A percentile compares a stretch with the other conserved stretches of the same genome.
Conservation (phyloP, 1,284 basidiomycete species). For the Ustilago vetiveriae region DNA sequence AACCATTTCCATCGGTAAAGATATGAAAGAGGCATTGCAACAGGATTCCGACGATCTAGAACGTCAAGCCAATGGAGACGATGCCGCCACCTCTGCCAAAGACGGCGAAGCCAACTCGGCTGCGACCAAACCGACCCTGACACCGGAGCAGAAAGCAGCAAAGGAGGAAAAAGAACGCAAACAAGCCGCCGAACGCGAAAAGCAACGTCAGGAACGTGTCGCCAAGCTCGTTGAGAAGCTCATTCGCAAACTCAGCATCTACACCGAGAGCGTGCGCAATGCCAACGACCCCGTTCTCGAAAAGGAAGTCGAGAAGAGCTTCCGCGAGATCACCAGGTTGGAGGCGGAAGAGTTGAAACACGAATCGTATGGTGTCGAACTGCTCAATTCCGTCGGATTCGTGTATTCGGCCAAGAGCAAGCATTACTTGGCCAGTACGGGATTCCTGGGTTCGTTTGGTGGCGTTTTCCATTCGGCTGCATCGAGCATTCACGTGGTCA, state of each 20-base stretch:
- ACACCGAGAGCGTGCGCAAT: conserved; percentile 85
- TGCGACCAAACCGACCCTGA: conserved; percentile 71
- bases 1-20: conserved; percentile 82
- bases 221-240: conserved; percentile 84
- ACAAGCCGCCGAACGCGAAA: conserved; percentile 81
- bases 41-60: conserved; percentile 79
- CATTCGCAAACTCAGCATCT: conserved; percentile 86
- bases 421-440: conserved; percentile 61
- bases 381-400: conserved; percentile 89
- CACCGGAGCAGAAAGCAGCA: conserved; percentile 82
- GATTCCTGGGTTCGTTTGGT: conserved; percentile 53
- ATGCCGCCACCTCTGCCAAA: not conserved
- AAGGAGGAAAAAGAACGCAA: conserved; percentile 76
- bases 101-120: not conserved
- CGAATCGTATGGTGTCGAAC: conserved; percentile 90
- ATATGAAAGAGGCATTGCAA: conserved; percentile 98
- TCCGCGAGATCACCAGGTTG: conserved; percentile 62
- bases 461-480: conserved; percentile 59
- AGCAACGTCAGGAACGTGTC: conserved; percentile 80
- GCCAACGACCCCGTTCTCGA: conserved; percentile 77
- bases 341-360: conserved; percentile 70
- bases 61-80: conserved; percentile 48
- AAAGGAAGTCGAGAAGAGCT: conserved; percentile 56
- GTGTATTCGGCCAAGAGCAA: conserved; percentile 75
- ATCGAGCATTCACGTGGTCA: conserved; percentile 57